Conservation (phyloP, 2,329 filamentous ascomycete genomes). For the Drechslerella dactyloides region DNA sequence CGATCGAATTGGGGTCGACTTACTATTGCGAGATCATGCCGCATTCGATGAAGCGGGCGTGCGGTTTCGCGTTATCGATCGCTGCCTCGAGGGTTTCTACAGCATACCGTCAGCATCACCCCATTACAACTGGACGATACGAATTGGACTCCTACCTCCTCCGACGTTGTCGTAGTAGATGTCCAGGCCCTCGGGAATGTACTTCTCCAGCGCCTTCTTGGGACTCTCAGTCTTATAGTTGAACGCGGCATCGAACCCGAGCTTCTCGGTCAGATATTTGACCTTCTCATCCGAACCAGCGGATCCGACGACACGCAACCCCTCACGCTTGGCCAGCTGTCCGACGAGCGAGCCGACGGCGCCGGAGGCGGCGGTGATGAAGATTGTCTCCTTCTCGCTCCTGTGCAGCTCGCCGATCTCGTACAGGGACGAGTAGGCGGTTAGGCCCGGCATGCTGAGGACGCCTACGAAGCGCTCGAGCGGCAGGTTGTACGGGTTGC, state of each 20-base stretch:
- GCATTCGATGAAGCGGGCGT: conserved; percentile 70
- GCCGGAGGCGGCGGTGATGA: conserved; percentile 78
- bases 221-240: conserved; percentile 88
- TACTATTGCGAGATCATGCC: conserved; percentile 83
- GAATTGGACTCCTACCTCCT: conserved; percentile 71
- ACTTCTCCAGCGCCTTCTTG: conserved; percentile 69
- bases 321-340: conserved; percentile 81
- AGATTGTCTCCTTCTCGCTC: conserved; percentile 73
- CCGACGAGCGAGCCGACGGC: conserved; percentile 84
- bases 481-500: conserved; percentile 74
- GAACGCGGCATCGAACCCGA: conserved; percentile 76
- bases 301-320: conserved; percentile 77
- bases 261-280: conserved; percentile 72
- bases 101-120: conserved; percentile 70
- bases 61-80: conserved; percentile 68
- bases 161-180: conserved; percentile 85
- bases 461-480: conserved; percentile 73
- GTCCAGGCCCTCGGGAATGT: conserved; percentile 79
- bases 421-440: conserved; percentile 74
- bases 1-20: conserved; percentile 53
- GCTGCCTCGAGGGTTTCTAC: conserved; percentile 72
- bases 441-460: conserved; percentile 79
- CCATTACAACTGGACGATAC: conserved; percentile 70
- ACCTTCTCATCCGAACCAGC: conserved; percentile 82
- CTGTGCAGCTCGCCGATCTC: conserved; percentile 76